phyloP scores from a whole-genome alignment of 352 stramenopile genomes.

The Phytophthora tentaculata region DNA sequence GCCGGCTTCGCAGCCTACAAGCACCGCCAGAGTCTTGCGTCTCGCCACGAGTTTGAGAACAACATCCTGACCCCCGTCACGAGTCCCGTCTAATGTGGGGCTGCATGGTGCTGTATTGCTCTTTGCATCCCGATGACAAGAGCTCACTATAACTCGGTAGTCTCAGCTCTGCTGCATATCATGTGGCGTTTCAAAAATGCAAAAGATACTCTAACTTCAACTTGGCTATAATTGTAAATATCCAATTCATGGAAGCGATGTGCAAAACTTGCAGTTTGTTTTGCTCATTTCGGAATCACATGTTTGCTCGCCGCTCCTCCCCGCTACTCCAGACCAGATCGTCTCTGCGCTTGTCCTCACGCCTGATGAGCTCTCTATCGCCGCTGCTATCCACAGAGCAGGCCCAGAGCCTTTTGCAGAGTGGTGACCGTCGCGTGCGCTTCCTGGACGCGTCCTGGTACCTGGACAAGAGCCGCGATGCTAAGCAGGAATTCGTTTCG shows the following conservation, averaged over 20 bases:
- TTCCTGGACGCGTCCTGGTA: slow-evolving; percentile 88
- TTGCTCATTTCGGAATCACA: neutral
- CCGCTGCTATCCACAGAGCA: slow-evolving; percentile 68
- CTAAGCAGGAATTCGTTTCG: slow-evolving; percentile 55
- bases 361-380: slow-evolving; percentile 32
- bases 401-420: slow-evolving; percentile 41
- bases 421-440: slow-evolving; percentile 44
- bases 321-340: neutral
- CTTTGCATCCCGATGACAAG: neutral
- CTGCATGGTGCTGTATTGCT: slow-evolving; percentile 1
- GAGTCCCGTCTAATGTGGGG: neutral
- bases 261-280: neutral
- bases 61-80: slow-evolving; percentile 19
- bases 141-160: too few relatives aligned
- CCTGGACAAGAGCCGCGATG: slow-evolving; percentile 76
- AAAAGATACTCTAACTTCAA: slow-evolving; percentile 4
- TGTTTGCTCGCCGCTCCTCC: too few relatives aligned
- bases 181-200: too few relatives aligned
- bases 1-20: slow-evolving; percentile 31
- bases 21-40: slow-evolving; percentile 16
- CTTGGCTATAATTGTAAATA: neutral
- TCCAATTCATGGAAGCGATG: neutral
- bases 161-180: too few relatives aligned
- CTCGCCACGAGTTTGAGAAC: slow-evolving; percentile 26
- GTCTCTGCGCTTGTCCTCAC: neutral